Evolutionary conservation across 352 stramenopile species (phyloP).

Genomic region (Globisporangium solare): DNA sequence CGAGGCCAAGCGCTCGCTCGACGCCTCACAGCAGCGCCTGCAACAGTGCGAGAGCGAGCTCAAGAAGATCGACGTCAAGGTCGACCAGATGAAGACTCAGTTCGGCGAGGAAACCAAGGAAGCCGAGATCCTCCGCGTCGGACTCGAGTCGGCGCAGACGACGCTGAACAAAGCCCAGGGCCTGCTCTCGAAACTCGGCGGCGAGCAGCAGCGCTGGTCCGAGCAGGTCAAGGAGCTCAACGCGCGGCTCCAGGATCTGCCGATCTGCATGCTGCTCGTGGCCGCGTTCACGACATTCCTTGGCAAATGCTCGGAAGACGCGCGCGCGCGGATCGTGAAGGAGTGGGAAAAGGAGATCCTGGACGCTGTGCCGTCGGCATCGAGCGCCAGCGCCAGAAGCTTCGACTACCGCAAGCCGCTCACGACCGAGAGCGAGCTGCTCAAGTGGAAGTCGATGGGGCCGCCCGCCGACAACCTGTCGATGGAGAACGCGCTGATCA

Average conservation of each 20-base stretch:
- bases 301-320: conserved; percentile 88
- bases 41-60: conserved; percentile 90
- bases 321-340: conserved; percentile 65
- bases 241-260: conserved; percentile 70
- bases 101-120: conserved; percentile 92
- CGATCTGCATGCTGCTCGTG: conserved; percentile 88
- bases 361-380: conserved; percentile 11
- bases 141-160: conserved; percentile 84
- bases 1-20: conserved; percentile 84
- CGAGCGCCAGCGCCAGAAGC: conserved; percentile 18
- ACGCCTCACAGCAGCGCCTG: conserved; percentile 85
- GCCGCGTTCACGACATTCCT: conserved; percentile 93
- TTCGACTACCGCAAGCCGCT: conserved; percentile 89
- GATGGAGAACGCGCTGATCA: conserved; percentile 93
- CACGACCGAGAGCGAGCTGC: conserved; percentile 89
- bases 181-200: conserved; percentile 87
- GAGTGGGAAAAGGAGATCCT: conserved; percentile 77
- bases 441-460: conserved; percentile 92
- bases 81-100: conserved; percentile 88
- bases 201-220: conserved; percentile 91
- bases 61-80: conserved; percentile 85
- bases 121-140: conserved; percentile 86
- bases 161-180: conserved; percentile 91
- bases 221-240: conserved; percentile 87
- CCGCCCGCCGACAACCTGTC: conserved; percentile 91